These are phyloP conservation scores for Tripterygium wilfordii DNA, from an alignment of 177 flowering plant genomes.

Conservation along the genomic window DNA sequence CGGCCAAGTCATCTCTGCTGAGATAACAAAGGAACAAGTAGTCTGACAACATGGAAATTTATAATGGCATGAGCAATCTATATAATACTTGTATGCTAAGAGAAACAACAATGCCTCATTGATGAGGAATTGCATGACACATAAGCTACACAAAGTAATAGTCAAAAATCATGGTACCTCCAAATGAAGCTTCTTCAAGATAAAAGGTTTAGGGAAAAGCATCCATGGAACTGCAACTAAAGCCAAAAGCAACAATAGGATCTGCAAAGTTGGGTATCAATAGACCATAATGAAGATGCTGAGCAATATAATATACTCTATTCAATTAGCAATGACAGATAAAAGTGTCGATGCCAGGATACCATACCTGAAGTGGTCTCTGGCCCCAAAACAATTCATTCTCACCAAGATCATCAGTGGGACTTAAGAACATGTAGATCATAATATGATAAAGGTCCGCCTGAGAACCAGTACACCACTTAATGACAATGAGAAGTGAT, in stretches of 20 bases:
- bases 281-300: conserved; percentile 2
- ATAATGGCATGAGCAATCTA: no score
- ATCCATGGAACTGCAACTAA: conserved; percentile 98
- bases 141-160: not conserved
- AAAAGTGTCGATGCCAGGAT: conserved; percentile 7
- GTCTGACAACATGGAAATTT: no score
- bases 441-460: conserved; percentile 98
- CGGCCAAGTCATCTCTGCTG: no score
- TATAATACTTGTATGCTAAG: no score
- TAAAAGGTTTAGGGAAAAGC: conserved; percentile 98
- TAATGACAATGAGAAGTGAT: conserved; percentile 79
- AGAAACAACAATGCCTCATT: not conserved
- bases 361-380: conserved; percentile 76
- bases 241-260: conserved; percentile 73
- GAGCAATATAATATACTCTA: not conserved
- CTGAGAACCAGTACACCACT: conserved; percentile 98
- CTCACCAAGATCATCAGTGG: conserved; percentile 90
- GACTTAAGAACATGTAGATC: conserved; percentile 99
- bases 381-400: conserved; percentile 97
- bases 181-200: conserved; percentile 66
- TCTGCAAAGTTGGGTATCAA: conserved; percentile 42
- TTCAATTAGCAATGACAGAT: not conserved
- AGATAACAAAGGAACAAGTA: no score
- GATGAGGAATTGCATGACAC: not conserved
- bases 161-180: conserved; percentile 49